Conservation (phyloP, 2,329 filamentous ascomycete species). For the Fusarium verticillioides region DNA sequence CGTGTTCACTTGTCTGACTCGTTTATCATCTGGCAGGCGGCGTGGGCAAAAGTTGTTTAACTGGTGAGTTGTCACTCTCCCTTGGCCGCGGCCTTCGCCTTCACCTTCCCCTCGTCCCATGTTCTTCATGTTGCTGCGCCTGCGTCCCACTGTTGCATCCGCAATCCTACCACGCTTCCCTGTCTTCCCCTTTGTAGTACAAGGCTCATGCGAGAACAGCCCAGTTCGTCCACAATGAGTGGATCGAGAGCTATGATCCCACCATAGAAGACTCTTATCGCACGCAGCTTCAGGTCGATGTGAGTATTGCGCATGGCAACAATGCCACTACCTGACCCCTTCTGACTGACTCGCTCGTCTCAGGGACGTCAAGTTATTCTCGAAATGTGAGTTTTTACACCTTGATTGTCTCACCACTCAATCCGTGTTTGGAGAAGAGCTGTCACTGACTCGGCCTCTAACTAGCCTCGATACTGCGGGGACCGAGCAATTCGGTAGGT, state of each 20-base stretch:
- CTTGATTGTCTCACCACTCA: constrained; percentile 3
- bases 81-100: neutral
- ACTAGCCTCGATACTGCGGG: constrained; percentile 87
- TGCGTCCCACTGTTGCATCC: constrained; percentile 27
- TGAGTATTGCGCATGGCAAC: constrained; percentile 59
- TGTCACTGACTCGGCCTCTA: constrained; percentile 50
- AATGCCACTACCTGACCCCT: constrained; percentile 14
- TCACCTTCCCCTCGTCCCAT: constrained; percentile 15
- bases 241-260: constrained; percentile 88
- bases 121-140: constrained; percentile 18
- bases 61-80: constrained; percentile 66
- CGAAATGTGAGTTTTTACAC: constrained; percentile 75
- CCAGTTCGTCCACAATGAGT: constrained; percentile 93
- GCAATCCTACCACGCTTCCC: constrained; percentile 23
- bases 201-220: constrained; percentile 60
- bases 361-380: constrained; percentile 88
- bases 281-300: constrained; percentile 83
- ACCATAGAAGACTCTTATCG: constrained; percentile 83
- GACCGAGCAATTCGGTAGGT: constrained; percentile 90
- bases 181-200: constrained; percentile 23
- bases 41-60: constrained; percentile 92
- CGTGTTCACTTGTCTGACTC: constrained; percentile 46
- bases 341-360: constrained; percentile 47
- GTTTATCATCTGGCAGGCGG: constrained; percentile 67
- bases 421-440: constrained; percentile 27